Evolutionary conservation across 441 rosid genomes (phyloP).

Genomic region (Arabidopsis lyrata): DNA sequence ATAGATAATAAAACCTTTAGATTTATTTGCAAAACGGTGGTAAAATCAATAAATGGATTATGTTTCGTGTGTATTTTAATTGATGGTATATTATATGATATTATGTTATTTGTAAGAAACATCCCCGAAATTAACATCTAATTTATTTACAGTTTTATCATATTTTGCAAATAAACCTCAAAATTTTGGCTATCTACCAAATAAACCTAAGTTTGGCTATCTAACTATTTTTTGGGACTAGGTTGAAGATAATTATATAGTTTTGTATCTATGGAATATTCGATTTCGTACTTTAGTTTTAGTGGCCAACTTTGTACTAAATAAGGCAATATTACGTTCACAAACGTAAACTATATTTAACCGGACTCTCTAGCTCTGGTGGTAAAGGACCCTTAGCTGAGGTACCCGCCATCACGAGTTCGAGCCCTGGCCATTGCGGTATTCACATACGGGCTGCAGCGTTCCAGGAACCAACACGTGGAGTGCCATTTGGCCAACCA

Average conservation of each 20-base stretch:
- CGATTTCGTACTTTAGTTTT: neutral
- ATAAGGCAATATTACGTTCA: slow-evolving; percentile 10
- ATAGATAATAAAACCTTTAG: neutral
- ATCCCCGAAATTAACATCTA: neutral
- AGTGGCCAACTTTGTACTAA: neutral
- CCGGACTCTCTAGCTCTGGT: no score
- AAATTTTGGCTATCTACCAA: neutral
- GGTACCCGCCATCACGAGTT: no score
- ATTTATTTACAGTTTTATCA: neutral
- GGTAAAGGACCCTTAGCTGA: no score
- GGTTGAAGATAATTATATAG: neutral
- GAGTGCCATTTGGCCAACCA: no score
- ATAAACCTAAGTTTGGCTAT: neutral
- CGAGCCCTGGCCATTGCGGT: no score
- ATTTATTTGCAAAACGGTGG: neutral
- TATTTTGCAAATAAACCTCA: neutral
- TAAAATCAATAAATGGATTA: neutral
- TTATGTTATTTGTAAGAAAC: neutral
- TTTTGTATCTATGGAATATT: neutral
- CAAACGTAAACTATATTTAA: neutral
- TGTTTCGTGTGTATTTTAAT: neutral
- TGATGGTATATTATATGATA: no score
- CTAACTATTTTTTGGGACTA: neutral
- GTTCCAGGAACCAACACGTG: no score
- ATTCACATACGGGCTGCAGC: no score